phyloP scores from a whole-genome alignment of 768 basidiomycete species.

The Panellus pusillus region DNA sequence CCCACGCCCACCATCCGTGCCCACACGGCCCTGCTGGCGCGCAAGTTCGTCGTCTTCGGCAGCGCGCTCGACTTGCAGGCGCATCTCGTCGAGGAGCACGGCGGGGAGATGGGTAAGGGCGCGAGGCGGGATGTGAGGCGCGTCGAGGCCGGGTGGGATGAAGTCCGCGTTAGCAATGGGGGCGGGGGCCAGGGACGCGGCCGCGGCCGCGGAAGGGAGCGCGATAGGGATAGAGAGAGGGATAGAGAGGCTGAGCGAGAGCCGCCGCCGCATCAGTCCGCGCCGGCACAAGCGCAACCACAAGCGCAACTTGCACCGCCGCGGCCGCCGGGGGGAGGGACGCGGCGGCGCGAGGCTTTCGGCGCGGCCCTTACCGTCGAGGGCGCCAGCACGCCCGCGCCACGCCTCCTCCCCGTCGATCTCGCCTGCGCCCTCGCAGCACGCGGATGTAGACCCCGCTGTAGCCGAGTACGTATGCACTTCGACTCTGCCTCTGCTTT shows the following conservation, averaged over 20 bases:
- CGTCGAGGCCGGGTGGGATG: slow-evolving; percentile 72
- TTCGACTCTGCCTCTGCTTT: neutral
- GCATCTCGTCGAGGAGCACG: slow-evolving; percentile 86
- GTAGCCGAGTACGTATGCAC: slow-evolving; percentile 48
- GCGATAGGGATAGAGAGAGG: slow-evolving; percentile 29
- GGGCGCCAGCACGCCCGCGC: slow-evolving; percentile 22
- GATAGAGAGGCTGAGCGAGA: slow-evolving; percentile 24
- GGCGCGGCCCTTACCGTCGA: slow-evolving; percentile 56
- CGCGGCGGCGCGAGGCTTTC: slow-evolving; percentile 61
- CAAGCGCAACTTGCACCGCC: slow-evolving; percentile 23
- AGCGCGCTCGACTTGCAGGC: slow-evolving; percentile 86
- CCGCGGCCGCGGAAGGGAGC: slow-evolving; percentile 51
- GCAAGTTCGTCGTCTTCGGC: slow-evolving; percentile 94
- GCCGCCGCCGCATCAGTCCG: slow-evolving; percentile 30
- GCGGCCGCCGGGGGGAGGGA: slow-evolving; percentile 31
- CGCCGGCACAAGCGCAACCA: slow-evolving; percentile 32
- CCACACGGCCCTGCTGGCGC: slow-evolving; percentile 68
- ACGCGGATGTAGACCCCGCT: slow-evolving; percentile 52
- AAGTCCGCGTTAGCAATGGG: slow-evolving; percentile 43
- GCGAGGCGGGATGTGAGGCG: slow-evolving; percentile 70
- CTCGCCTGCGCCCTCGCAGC: slow-evolving; percentile 41
- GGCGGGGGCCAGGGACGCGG: slow-evolving; percentile 43
- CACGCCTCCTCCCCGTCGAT: slow-evolving; percentile 30
- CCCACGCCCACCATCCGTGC: slow-evolving; percentile 76
- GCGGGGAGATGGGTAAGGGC: slow-evolving; percentile 66